These are phyloP conservation scores for Cystobasidium pallidum DNA, from an alignment of 1,284 basidiomycete species.

Conservation along the genomic window DNA sequence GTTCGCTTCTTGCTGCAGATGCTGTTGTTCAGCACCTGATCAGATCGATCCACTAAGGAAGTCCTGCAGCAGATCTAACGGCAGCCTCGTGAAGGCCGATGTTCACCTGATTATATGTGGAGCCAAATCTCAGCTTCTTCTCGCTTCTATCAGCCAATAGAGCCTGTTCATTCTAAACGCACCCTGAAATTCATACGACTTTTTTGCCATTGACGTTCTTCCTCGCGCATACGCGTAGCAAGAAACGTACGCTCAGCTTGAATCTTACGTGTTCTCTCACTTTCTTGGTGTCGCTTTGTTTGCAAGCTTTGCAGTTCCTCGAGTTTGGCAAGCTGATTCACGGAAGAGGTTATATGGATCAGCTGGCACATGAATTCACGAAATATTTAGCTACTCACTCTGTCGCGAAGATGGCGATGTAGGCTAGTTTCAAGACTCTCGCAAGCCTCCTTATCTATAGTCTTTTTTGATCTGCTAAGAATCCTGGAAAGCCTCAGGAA, in stretches of 20 bases:
- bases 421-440: background rate
- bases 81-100: constrained; percentile 19
- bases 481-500: background rate
- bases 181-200: constrained; percentile 16
- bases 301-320: constrained; percentile 11
- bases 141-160: too few relatives aligned
- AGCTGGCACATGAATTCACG: background rate
- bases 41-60: too few relatives aligned
- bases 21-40: too few relatives aligned
- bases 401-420: background rate
- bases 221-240: constrained; percentile 8
- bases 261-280: background rate
- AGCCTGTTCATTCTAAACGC: too few relatives aligned
- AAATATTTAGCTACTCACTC: too few relatives aligned
- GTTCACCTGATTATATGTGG: background rate
- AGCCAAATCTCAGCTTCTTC: too few relatives aligned
- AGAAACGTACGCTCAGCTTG: constrained; percentile 20
- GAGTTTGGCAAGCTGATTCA: background rate
- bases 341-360: background rate
- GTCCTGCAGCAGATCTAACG: background rate
- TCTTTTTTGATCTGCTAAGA: background rate
- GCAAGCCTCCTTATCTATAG: background rate
- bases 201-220: constrained; percentile 14
- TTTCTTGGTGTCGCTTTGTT: constrained; percentile 11
- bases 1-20: too few relatives aligned